Evolutionary conservation across 176 grass and related monocot species (phyloP), one percentile per base, ranked within the genome.

Genomic region (Raddia distichophylla): DNA sequence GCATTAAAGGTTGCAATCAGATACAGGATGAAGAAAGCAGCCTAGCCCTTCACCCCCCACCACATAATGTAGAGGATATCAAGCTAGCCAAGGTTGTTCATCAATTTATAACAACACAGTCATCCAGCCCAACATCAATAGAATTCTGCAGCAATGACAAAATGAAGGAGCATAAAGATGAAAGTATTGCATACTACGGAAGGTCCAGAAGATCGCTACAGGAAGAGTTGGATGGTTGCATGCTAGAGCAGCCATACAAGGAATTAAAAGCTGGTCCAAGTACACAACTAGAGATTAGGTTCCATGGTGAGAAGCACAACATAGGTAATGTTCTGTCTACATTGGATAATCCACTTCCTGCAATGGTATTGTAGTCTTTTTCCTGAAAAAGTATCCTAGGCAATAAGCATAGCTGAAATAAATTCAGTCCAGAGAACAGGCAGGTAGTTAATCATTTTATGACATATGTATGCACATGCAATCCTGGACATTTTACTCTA

Each of bases 321-420:
- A 86, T 44, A 90, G 93, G 93, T 95, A 95, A 80, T 62, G 54
- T 69, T 85, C 35, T 73, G 42, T 54, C 45, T 57, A 82, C 34
- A 67, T 55, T 83, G 55, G 45, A 69, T 54, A 64, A 80, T 71
- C 56, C 32, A 6, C 60, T 67, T 78, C 46, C 5, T 64, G 37
- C 14, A 6, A 45, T 46, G 20, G 52, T 58, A 42, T 47, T 16
- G 4, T 53, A 55, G 32, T 17, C 15, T 47, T 48, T 33, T 49
- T 35, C 61, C 64, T 68, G 13, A 16, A 69, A 69, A 69, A 17
- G n/a, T 46, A 46, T n/a, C 10, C 9, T 12, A 40, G 37, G 37
- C 37, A 40, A 40, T 19, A 8, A 7, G 33, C 0, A 17, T 13
- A 71, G 32, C 56, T 3, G 11, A 72, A 16, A 17, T 5, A 45